phyloP scores from a whole-genome alignment of 352 stramenopile species.

The Phytophthora syringae region DNA sequence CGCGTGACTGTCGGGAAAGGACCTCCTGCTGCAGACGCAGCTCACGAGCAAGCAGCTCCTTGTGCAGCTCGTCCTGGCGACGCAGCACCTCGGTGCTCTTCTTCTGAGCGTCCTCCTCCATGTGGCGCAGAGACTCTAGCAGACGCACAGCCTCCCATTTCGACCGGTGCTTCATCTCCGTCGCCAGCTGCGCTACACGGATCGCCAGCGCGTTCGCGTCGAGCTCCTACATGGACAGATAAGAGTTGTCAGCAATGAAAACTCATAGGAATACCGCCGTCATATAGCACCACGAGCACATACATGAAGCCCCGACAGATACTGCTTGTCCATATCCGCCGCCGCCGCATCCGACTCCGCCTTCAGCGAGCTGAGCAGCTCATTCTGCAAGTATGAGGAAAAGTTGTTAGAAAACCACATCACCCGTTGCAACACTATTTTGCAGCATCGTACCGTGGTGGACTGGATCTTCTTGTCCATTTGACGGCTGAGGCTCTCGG shows the following conservation, averaged over 20 bases:
- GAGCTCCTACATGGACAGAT: constrained; percentile 49
- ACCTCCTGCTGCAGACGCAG: constrained; percentile 78
- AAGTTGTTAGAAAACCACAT: constrained; percentile 3
- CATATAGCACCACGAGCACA: constrained; percentile 5
- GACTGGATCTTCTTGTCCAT: constrained; percentile 74
- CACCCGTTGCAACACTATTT: neutral
- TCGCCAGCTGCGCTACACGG: constrained; percentile 78
- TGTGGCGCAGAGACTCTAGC: constrained; percentile 73
- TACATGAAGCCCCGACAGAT: constrained; percentile 74
- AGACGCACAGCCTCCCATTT: constrained; percentile 86
- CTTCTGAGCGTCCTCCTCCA: constrained; percentile 82
- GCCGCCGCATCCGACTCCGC: constrained; percentile 61
- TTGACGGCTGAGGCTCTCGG: constrained; percentile 47
- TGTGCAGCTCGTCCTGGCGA: constrained; percentile 73
- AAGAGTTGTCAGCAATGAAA: constrained; percentile 4
- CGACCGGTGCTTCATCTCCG: constrained; percentile 89
- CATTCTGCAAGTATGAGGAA: constrained; percentile 48
- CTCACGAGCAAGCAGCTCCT: constrained; percentile 79
- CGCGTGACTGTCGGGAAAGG: constrained; percentile 59
- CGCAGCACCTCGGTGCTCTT: constrained; percentile 71
- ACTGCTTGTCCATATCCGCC: constrained; percentile 78
- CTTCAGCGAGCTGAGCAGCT: constrained; percentile 67
- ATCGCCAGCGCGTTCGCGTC: constrained; percentile 76
- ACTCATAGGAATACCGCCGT: neutral
- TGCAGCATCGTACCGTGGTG: constrained; percentile 51